Conservation (phyloP, 495 filamentous ascomycete genomes). For the Amphirosellinia nigrospora region DNA sequence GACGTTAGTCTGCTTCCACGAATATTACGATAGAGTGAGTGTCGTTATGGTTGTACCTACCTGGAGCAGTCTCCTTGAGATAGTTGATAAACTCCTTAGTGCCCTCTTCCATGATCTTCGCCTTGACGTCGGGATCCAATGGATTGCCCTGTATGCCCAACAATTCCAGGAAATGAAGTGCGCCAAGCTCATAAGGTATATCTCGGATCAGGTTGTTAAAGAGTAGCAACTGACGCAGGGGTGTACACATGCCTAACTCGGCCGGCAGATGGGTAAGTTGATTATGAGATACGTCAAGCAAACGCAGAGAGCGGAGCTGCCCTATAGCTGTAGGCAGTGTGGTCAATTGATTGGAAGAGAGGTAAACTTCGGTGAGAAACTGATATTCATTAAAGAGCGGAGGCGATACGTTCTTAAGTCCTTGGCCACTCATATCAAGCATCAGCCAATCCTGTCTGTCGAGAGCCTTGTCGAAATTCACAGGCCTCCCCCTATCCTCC, state of each 20-base stretch:
- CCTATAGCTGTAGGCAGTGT: constrained; percentile 79
- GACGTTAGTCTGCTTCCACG: constrained; percentile 25
- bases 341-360: constrained; percentile 87
- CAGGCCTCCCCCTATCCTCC: constrained; percentile 68
- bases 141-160: constrained; percentile 94
- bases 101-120: constrained; percentile 80
- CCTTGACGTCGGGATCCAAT: constrained; percentile 71
- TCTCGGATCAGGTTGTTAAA: constrained; percentile 88
- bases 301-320: constrained; percentile 73
- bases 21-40: background rate
- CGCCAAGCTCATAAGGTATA: constrained; percentile 86
- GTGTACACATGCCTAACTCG: constrained; percentile 95
- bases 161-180: constrained; percentile 82
- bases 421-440: constrained; percentile 92
- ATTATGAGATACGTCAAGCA: constrained; percentile 89
- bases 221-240: constrained; percentile 75
- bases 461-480: constrained; percentile 58
- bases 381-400: constrained; percentile 79
- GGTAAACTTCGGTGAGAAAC: constrained; percentile 87
- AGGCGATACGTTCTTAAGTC: constrained; percentile 76
- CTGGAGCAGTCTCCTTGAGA: constrained; percentile 80
- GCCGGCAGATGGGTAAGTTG: constrained; percentile 80
- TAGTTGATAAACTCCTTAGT: constrained; percentile 83
- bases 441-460: constrained; percentile 86
- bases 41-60: constrained; percentile 54